A percentile compares a stretch with the other conserved stretches of the same genome.
Evolutionary conservation across 805 yeast species (phyloP).

Genomic region (Pichia ethanolica): DNA sequence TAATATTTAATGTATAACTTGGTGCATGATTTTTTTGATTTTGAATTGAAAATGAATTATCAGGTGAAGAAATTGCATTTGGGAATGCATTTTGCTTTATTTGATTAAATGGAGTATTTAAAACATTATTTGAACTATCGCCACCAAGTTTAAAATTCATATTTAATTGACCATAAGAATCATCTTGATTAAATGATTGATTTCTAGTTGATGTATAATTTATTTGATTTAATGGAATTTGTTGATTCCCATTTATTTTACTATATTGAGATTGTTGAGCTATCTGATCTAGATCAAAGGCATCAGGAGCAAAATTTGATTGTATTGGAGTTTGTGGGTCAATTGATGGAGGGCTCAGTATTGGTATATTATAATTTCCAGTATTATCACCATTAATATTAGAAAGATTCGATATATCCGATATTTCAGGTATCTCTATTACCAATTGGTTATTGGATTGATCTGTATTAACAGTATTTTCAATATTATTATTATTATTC

Average conservation of each 20-base stretch:
- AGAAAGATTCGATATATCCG: neutral
- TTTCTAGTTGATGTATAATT: neutral
- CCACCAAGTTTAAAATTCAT: conserved; percentile 22
- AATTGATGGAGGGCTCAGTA: neutral
- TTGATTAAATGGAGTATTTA: no score
- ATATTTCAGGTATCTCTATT: conserved; percentile 22
- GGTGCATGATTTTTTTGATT: conserved; percentile 49
- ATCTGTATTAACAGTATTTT: neutral
- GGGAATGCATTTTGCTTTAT: no score
- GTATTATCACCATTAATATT: neutral
- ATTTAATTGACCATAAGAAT: conserved; percentile 20
- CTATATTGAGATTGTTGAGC: neutral
- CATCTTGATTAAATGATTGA: conserved; percentile 8
- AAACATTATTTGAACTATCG: no score
- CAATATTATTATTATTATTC: no score
- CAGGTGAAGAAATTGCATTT: neutral
- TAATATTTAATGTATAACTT: conserved; percentile 87
- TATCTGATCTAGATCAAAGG: conserved; percentile 1
- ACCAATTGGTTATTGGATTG: neutral
- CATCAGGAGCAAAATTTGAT: neutral
- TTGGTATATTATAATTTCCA: neutral
- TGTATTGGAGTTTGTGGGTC: neutral
- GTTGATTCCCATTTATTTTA: neutral
- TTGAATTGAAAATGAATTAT: conserved; percentile 22
- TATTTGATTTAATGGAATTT: neutral